Evolutionary conservation across 1,139 yeast genomes (phyloP).

Genomic region (Blastobotrys malaysiensis): DNA sequence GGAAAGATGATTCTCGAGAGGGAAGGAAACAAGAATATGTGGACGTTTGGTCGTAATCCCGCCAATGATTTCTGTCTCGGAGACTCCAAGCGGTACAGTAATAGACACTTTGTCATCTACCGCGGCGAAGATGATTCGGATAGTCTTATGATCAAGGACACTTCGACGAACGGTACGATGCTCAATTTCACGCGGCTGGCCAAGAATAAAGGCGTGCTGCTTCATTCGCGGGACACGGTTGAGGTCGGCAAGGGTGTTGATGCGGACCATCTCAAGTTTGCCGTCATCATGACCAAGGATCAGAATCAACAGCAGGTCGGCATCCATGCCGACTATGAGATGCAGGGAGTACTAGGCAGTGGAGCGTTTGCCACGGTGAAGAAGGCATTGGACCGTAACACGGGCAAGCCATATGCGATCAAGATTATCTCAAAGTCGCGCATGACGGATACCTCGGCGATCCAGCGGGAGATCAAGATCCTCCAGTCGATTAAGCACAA

Average conservation of each 20-base stretch:
- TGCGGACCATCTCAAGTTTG: constrained; percentile 67
- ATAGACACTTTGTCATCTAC: constrained; percentile 57
- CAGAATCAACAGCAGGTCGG: constrained; percentile 21
- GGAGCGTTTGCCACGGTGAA: constrained; percentile 97
- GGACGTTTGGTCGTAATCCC: constrained; percentile 74
- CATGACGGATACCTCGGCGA: constrained; percentile 77
- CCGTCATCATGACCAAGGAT: constrained; percentile 51
- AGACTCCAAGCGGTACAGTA: constrained; percentile 66
- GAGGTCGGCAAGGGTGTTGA: constrained; percentile 85
- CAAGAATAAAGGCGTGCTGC: constrained; percentile 73
- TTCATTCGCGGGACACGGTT: constrained; percentile 89
- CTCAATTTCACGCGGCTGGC: constrained; percentile 68
- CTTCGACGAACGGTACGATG: constrained; percentile 80
- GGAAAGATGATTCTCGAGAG: constrained; percentile 10
- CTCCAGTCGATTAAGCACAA: constrained; percentile 74
- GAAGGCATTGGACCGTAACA: constrained; percentile 76
- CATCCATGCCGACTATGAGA: constrained; percentile 67
- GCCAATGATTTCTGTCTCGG: constrained; percentile 60
- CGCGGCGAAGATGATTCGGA: constrained; percentile 16
- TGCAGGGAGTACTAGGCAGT: constrained; percentile 80
- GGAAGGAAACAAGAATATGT: constrained; percentile 27
- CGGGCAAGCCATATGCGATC: constrained; percentile 84
- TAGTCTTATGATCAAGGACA: constrained; percentile 26
- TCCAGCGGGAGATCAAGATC: constrained; percentile 78
- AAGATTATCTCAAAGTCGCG: constrained; percentile 82